A percentile compares a stretch with the other conserved stretches of the same genome.
Conservation (phyloP, 352 stramenopile species). For the Hyaloperonospora brassicae region DNA sequence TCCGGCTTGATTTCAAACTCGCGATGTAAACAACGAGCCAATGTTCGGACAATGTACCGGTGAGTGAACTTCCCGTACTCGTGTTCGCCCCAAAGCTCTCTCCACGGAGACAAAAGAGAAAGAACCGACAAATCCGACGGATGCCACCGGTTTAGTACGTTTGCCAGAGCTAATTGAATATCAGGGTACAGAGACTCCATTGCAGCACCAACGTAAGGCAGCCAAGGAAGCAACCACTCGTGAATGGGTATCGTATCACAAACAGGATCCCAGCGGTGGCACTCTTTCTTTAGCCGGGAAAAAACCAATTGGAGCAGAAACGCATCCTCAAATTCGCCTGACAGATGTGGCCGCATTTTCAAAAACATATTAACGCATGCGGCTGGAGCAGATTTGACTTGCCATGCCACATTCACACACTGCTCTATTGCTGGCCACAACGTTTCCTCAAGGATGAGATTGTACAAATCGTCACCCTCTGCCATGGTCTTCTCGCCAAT, state of each 20-base stretch:
- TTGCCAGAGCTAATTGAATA: constrained; percentile 55
- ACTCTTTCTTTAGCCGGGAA: constrained; percentile 61
- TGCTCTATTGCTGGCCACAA: constrained; percentile 64
- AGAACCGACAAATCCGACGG: constrained; percentile 64
- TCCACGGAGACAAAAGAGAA: constrained; percentile 58
- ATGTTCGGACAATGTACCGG: constrained; percentile 63
- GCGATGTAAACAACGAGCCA: constrained; percentile 69
- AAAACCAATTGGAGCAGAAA: constrained; percentile 64
- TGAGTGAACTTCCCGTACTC: constrained; percentile 83
- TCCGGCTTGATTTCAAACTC: constrained; percentile 75
- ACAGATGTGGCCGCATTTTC: constrained; percentile 46
- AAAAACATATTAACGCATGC: constrained; percentile 40
- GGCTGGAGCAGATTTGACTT: constrained; percentile 28
- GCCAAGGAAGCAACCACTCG: constrained; percentile 75
- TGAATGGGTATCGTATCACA: constrained; percentile 50
- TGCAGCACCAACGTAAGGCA: constrained; percentile 30
- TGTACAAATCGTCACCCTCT: constrained; percentile 61
- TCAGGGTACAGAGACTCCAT: constrained; percentile 58
- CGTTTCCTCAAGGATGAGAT: constrained; percentile 67
- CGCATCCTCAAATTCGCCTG: constrained; percentile 35
- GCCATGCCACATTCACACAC: constrained; percentile 61
- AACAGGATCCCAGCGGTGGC: constrained; percentile 47
- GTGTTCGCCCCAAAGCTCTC: constrained; percentile 59
- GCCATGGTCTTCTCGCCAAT: constrained; percentile 58
- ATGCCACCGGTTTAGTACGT: constrained; percentile 71